Percentiles rank a stretch among this genome's conserved stretches.
These are phyloP conservation scores for Calonectria ilicicola DNA, from an alignment of 2,329 filamentous ascomycete genomes.

Conservation along the genomic window DNA sequence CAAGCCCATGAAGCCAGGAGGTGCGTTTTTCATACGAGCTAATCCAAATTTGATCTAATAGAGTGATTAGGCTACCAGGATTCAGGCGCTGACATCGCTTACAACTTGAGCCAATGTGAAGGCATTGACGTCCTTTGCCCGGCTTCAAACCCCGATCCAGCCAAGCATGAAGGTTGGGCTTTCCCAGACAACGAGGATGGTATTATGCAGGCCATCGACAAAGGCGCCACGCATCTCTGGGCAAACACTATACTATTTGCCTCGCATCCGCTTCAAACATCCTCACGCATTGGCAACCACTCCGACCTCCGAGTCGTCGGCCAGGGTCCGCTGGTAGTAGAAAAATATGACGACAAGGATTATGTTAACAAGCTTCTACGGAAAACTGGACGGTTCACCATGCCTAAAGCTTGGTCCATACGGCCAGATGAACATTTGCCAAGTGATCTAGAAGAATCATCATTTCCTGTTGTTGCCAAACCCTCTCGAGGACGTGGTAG, in stretches of 20 bases:
- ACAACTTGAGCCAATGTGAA: slow-evolving; percentile 28
- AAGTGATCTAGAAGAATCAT: slow-evolving; percentile 5
- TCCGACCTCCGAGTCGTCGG: slow-evolving; percentile 55
- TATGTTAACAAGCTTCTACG: slow-evolving; percentile 59
- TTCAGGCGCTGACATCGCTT: slow-evolving; percentile 35
- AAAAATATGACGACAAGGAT: slow-evolving; percentile 64
- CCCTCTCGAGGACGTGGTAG: slow-evolving; percentile 34
- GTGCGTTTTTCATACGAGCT: neutral
- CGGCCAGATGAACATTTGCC: neutral
- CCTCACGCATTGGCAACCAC: slow-evolving; percentile 44
- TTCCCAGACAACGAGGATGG: slow-evolving; percentile 36
- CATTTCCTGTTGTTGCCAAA: slow-evolving; percentile 33
- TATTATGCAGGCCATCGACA: slow-evolving; percentile 47
- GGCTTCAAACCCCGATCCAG: slow-evolving; percentile 14
- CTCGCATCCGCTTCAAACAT: slow-evolving; percentile 60
- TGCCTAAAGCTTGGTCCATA: slow-evolving; percentile 53
- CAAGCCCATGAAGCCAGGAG: slow-evolving; percentile 62
- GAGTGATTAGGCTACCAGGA: slow-evolving; percentile 31
- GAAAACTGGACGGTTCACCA: slow-evolving; percentile 48
- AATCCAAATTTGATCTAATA: neutral
- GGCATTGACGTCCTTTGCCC: slow-evolving; percentile 29
- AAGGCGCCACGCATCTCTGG: slow-evolving; percentile 60
- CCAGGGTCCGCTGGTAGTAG: slow-evolving; percentile 59
- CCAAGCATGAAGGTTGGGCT: slow-evolving; percentile 26
- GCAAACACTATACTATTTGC: slow-evolving; percentile 64